Conservation (phyloP, 345 rosid genomes). For the Kernera saxatilis region DNA sequence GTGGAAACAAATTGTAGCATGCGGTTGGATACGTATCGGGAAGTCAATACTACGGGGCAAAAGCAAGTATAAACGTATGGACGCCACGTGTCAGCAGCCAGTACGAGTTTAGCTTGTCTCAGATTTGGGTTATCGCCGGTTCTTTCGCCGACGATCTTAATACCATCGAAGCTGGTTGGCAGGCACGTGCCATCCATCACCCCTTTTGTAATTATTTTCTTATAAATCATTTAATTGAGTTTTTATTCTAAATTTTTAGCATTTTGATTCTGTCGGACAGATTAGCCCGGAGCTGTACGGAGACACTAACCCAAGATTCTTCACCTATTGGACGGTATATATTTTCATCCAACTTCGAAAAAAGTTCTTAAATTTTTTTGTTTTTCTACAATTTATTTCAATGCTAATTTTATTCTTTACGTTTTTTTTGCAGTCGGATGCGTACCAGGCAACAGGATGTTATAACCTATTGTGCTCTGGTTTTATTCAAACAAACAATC, state of each 20-base stretch:
- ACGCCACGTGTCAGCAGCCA: constrained; percentile 72
- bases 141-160: constrained; percentile 91
- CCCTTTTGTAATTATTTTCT: background rate
- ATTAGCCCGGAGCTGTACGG: constrained; percentile 97
- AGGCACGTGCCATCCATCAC: constrained; percentile 41
- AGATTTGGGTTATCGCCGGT: constrained; percentile 96
- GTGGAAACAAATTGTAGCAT: constrained; percentile 48
- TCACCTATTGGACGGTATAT: constrained; percentile 97
- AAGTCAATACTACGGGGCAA: constrained; percentile 85
- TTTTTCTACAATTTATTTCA: background rate
- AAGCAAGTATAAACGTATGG: constrained; percentile 97
- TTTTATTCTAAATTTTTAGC: background rate
- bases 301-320: constrained; percentile 89
- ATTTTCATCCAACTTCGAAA: constrained; percentile 5
- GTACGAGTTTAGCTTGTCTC: constrained; percentile 92
- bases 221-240: background rate
- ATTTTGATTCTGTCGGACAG: constrained; percentile 37
- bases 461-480: constrained; percentile 94
- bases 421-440: constrained; percentile 50
- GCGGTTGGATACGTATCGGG: constrained; percentile 95
- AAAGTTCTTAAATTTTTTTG: background rate
- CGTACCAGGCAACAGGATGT: constrained; percentile 95
- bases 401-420: background rate
- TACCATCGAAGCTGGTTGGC: constrained; percentile 99
- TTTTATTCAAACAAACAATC: constrained; percentile 84